Conservation (phyloP, 2,329 filamentous ascomycete species). For the Microsporum ferrugineum region DNA sequence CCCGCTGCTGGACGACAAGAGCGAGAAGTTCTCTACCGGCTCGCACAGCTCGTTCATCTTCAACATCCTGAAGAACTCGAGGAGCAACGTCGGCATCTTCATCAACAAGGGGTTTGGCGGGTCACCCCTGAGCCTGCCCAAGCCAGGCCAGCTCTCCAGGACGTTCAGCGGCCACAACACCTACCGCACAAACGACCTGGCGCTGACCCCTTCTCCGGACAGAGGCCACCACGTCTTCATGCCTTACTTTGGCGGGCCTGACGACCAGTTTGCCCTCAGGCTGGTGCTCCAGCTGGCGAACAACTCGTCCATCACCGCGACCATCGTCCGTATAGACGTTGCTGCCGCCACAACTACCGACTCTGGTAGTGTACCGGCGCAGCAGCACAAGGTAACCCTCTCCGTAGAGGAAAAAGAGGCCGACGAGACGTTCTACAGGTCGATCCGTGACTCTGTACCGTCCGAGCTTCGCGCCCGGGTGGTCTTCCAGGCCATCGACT, state of each 20-base stretch:
- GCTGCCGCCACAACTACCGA: neutral
- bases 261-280: constrained; percentile 68
- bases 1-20: constrained; percentile 41
- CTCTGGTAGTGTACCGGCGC: constrained; percentile 1
- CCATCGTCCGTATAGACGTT: constrained; percentile 53
- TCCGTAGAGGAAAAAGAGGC: constrained; percentile 25
- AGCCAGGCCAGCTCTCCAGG: constrained; percentile 29
- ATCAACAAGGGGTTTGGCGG: constrained; percentile 59
- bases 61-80: constrained; percentile 50
- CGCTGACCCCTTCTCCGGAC: constrained; percentile 49
- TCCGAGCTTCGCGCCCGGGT: constrained; percentile 43
- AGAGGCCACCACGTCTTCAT: constrained; percentile 75
- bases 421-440: constrained; percentile 46
- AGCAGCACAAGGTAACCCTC: neutral
- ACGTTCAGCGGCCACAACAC: constrained; percentile 49
- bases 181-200: constrained; percentile 47
- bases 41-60: constrained; percentile 65
- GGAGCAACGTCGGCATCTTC: constrained; percentile 63
- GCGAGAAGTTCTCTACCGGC: constrained; percentile 46
- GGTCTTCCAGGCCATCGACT: constrained; percentile 38
- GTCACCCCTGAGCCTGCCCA: constrained; percentile 19
- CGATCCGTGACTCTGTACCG: constrained; percentile 46
- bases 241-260: constrained; percentile 71
- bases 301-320: constrained; percentile 67
- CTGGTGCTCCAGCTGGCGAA: constrained; percentile 75